These are phyloP conservation scores for Trichoderma afroharzianum DNA, from an alignment of 2,329 filamentous ascomycete species.

Conservation along the genomic window DNA sequence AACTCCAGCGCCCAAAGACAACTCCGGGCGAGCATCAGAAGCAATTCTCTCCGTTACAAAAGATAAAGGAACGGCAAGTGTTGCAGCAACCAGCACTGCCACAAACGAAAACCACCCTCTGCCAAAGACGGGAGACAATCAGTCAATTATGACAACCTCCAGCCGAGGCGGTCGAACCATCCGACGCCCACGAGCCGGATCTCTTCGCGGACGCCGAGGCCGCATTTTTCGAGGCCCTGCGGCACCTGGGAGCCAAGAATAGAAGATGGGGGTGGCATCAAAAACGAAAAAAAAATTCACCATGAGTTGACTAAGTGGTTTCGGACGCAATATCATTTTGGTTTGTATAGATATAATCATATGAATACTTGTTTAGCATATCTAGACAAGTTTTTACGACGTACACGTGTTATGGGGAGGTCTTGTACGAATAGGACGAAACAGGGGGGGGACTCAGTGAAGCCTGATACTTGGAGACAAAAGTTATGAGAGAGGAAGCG, in stretches of 20 bases:
- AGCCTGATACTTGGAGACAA: not conserved
- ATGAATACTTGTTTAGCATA: not conserved
- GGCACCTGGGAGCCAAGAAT: not conserved
- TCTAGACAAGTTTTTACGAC: not conserved
- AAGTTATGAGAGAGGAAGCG: not conserved
- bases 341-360: conserved; percentile 8
- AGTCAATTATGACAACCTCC: not conserved
- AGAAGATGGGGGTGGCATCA: not conserved
- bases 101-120: conserved; percentile 19
- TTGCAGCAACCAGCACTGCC: not conserved
- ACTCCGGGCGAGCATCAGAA: not conserved
- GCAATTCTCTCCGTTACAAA: not conserved
- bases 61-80: not conserved
- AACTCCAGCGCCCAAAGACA: not conserved
- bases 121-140: conserved; percentile 1
- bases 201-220: conserved; percentile 28
- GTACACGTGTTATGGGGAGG: not conserved
- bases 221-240: conserved; percentile 19
- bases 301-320: not conserved
- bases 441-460: not conserved
- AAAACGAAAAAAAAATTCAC: not conserved
- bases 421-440: not conserved
- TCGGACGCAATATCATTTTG: not conserved
- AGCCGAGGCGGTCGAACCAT: conserved; percentile 23
- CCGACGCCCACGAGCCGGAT: conserved; percentile 27